Conservation (phyloP, 139 green algal species). For the Mesotaenium endlicherianum region DNA sequence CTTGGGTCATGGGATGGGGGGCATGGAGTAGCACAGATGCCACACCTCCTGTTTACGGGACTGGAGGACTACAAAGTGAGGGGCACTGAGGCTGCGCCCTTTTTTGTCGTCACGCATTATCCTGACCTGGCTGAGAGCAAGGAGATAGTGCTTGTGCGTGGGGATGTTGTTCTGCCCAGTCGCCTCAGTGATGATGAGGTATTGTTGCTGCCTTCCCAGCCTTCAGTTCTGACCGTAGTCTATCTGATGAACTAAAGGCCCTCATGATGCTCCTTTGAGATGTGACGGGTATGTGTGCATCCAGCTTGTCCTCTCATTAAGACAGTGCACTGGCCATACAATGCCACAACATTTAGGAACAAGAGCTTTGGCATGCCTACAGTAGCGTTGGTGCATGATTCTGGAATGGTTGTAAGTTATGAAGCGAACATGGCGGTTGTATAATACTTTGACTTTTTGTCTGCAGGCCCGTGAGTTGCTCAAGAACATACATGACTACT, state of each 20-base stretch:
- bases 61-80: constrained; percentile 54
- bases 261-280: neutral
- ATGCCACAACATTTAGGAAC: too few relatives aligned
- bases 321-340: too few relatives aligned
- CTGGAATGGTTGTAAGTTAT: too few relatives aligned
- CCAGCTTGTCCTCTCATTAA: neutral
- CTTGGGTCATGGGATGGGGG: constrained; percentile 2
- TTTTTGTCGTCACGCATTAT: constrained; percentile 52
- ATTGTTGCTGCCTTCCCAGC: neutral
- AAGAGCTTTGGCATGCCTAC: too few relatives aligned
- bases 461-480: constrained; percentile 17
- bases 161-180: constrained; percentile 44
- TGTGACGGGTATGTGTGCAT: neutral
- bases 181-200: constrained; percentile 42
- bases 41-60: constrained; percentile 50
- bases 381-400: too few relatives aligned
- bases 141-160: constrained; percentile 50
- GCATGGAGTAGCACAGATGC: constrained; percentile 47
- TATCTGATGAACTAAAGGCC: neutral
- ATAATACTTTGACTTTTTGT: neutral
- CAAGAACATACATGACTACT: constrained; percentile 8
- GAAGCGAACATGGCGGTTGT: too few relatives aligned
- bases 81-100: constrained; percentile 32
- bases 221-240: neutral
- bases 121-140: constrained; percentile 49